Percentiles rank a stretch among this genome's conserved stretches.
Evolutionary conservation across 2,329 filamentous ascomycete species (phyloP).

Genomic region (Exophiala calicioides): DNA sequence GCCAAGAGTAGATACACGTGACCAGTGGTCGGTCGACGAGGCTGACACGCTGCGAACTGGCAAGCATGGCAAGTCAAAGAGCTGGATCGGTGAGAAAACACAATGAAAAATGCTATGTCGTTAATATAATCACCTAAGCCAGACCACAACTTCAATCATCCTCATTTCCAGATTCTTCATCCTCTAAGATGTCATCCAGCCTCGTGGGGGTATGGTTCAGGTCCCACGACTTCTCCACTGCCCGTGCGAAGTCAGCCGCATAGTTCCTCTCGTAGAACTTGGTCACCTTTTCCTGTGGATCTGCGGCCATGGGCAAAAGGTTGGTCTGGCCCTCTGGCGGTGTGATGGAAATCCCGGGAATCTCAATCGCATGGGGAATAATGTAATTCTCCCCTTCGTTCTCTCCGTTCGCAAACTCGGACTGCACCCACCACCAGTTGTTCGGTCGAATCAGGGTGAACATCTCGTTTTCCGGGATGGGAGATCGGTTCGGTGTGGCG

Average conservation of each 20-base stretch:
- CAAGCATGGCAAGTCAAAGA: no score
- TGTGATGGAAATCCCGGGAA: slow-evolving; percentile 12
- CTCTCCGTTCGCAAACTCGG: slow-evolving; percentile 12
- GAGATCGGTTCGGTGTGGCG: slow-evolving; percentile 1
- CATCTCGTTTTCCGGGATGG: slow-evolving; percentile 7
- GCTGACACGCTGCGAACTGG: not conserved
- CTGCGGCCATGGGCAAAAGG: not conserved
- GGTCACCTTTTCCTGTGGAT: slow-evolving; percentile 8
- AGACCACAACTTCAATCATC: not conserved
- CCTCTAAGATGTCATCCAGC: slow-evolving; percentile 14
- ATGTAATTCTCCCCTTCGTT: slow-evolving; percentile 20
- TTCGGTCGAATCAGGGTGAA: slow-evolving; percentile 7
- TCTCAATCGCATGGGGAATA: slow-evolving; percentile 8
- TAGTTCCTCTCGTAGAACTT: slow-evolving; percentile 10
- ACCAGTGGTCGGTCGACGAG: no score
- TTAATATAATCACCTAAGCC: not conserved
- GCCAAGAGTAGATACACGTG: not conserved
- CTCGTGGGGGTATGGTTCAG: not conserved
- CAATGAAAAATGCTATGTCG: no score
- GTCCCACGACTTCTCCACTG: not conserved
- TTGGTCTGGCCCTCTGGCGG: slow-evolving; percentile 8
- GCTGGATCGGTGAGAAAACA: not conserved
- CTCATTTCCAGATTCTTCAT: slow-evolving; percentile 7
- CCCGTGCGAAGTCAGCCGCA: slow-evolving; percentile 1
- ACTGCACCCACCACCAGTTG: slow-evolving; percentile 11